A percentile compares a stretch with the other conserved stretches of the same genome.
Evolutionary conservation across 108 stramenopile species (phyloP).

Genomic region (Fragilaria crotonensis): DNA sequence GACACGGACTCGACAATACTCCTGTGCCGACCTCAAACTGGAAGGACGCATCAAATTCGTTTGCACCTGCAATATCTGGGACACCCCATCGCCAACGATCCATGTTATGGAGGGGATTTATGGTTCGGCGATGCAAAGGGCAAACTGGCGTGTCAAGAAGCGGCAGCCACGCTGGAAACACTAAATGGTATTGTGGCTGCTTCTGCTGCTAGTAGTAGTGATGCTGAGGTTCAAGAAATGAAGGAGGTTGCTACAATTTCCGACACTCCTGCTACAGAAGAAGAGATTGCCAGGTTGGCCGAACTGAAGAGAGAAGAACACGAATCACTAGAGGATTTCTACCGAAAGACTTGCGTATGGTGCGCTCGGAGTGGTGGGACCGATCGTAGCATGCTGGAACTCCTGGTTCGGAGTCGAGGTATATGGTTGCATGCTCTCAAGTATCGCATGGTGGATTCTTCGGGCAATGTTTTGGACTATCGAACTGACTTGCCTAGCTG

Average conservation of each 20-base stretch:
- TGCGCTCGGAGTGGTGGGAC: constrained; percentile 50
- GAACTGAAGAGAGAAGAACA: constrained; percentile 27
- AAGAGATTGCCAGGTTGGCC: constrained; percentile 36
- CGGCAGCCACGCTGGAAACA: constrained; percentile 30
- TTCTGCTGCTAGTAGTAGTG: background rate
- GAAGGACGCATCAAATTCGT: constrained; percentile 85
- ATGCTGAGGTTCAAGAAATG: background rate
- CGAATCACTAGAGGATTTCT: constrained; percentile 62
- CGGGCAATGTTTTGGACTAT: constrained; percentile 1
- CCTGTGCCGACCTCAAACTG: constrained; percentile 57
- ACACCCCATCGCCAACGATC: constrained; percentile 87
- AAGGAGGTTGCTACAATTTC: constrained; percentile 21
- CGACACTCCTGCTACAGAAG: constrained; percentile 63
- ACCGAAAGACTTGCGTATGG: constrained; percentile 79
- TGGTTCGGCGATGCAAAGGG: constrained; percentile 55
- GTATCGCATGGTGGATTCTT: constrained; percentile 32
- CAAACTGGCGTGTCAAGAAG: constrained; percentile 24
- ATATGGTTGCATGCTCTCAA: constrained; percentile 84
- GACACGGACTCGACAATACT: constrained; percentile 66
- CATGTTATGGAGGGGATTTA: constrained; percentile 83
- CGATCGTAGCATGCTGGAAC: constrained; percentile 51
- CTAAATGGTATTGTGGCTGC: constrained; percentile 17
- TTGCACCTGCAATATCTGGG: constrained; percentile 74
- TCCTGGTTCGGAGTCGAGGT: constrained; percentile 62
- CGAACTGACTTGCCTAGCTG: constrained; percentile 19